Percentiles rank a stretch among this genome's conserved stretches.
Conservation (phyloP, 495 filamentous ascomycete species). For the Podospora anserina region DNA sequence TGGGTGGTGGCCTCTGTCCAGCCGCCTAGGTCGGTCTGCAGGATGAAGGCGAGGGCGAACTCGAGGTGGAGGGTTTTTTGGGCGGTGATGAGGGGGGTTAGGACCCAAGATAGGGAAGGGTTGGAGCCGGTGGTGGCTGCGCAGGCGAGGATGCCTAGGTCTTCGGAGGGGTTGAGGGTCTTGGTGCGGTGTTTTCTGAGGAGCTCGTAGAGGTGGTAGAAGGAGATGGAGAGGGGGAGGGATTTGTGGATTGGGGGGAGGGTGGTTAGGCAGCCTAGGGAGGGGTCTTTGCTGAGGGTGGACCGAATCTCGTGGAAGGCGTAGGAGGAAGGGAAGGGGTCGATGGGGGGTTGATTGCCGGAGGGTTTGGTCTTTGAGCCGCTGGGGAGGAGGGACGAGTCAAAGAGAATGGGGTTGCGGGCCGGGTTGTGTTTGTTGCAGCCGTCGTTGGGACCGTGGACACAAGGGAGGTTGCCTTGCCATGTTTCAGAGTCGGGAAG, state of each 20-base stretch:
- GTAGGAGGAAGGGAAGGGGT: slow-evolving; percentile 1
- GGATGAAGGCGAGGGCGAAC: slow-evolving; percentile 22
- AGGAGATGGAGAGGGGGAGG: slow-evolving; percentile 26
- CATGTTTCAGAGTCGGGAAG: slow-evolving; percentile 14
- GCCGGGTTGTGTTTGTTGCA: slow-evolving; percentile 31
- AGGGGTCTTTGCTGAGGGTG: slow-evolving; percentile 10
- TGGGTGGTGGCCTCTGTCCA: slow-evolving; percentile 8
- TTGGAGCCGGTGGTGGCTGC: slow-evolving; percentile 12
- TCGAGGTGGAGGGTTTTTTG: slow-evolving; percentile 20
- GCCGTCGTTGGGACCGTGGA: slow-evolving; percentile 27
- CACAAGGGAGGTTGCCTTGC: slow-evolving; percentile 34
- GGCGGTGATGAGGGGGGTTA: slow-evolving; percentile 15
- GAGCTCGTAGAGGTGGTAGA: slow-evolving; percentile 28
- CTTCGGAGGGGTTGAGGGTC: background rate
- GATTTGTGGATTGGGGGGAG: slow-evolving; percentile 26
- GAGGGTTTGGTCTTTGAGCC: slow-evolving; percentile 14
- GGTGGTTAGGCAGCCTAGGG: slow-evolving; percentile 1
- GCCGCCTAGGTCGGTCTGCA: slow-evolving; percentile 22
- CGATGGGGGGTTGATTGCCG: slow-evolving; percentile 5
- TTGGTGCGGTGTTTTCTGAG: background rate
- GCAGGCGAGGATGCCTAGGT: slow-evolving; percentile 6
- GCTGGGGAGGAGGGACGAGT: slow-evolving; percentile 18
- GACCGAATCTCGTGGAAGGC: slow-evolving; percentile 21
- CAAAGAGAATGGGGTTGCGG: slow-evolving; percentile 23
- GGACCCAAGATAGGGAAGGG: slow-evolving; percentile 13